A percentile compares a stretch with the other conserved stretches of the same genome.
These are phyloP conservation scores for Naganishia friedmannii DNA, from an alignment of 768 basidiomycete genomes.

Conservation along the genomic window DNA sequence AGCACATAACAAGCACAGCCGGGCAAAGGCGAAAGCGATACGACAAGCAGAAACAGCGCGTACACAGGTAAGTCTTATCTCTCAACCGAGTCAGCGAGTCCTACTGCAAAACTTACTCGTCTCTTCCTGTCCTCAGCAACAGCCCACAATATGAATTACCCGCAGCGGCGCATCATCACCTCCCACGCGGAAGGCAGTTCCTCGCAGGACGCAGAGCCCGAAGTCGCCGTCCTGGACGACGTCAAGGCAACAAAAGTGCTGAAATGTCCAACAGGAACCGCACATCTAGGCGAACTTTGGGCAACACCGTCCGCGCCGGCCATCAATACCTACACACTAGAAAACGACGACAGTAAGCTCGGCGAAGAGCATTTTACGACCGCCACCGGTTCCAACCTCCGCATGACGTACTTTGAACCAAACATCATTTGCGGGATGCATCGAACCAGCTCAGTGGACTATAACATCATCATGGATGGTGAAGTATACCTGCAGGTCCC, in stretches of 20 bases:
- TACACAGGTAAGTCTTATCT: background rate
- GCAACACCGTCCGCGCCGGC: conserved; percentile 12
- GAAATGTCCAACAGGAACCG: conserved; percentile 13
- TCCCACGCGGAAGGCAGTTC: background rate
- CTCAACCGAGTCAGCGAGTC: background rate
- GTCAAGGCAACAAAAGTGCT: conserved; percentile 4
- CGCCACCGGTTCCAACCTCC: conserved; percentile 39
- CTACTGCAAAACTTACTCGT: background rate
- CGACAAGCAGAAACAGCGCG: background rate
- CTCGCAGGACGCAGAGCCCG: background rate
- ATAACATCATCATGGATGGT: conserved; percentile 46
- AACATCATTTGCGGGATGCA: conserved; percentile 42
- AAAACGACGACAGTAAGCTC: conserved; percentile 4
- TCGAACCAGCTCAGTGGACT: conserved; percentile 48
- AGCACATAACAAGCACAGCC: no score
- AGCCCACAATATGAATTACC: conserved; percentile 8
- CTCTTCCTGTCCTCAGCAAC: no score
- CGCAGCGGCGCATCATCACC: conserved; percentile 14
- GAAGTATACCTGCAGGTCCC: conserved; percentile 40
- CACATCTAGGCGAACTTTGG: conserved; percentile 12
- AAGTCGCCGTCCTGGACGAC: conserved; percentile 7
- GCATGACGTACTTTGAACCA: conserved; percentile 44
- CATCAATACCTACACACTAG: conserved; percentile 12
- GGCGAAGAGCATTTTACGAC: conserved; percentile 9
- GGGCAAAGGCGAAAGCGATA: no score